phyloP scores from a whole-genome alignment of 257 asterid genomes.

The Ilex asprella region DNA sequence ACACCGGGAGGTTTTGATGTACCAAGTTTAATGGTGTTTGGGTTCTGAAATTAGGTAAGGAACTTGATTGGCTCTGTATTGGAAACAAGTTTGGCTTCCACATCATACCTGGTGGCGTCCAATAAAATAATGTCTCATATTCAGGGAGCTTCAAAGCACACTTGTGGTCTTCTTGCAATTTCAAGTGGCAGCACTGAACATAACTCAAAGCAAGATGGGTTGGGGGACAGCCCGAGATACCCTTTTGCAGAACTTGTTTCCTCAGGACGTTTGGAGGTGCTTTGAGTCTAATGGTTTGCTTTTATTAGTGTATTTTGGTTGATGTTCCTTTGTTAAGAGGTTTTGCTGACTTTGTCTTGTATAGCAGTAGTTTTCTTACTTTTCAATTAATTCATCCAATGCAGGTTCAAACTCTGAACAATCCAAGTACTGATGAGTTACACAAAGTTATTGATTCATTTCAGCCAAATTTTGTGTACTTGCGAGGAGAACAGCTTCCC shows the following conservation, averaged over 20 bases:
- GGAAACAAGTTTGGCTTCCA: too few relatives aligned
- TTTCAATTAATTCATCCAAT: slow-evolving; percentile 7
- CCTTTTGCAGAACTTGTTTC: slow-evolving; percentile 69
- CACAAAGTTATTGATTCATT: slow-evolving; percentile 54
- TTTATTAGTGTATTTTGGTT: neutral
- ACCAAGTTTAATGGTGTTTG: neutral
- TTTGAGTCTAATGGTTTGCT: neutral
- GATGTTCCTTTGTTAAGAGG: neutral
- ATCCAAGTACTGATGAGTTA: slow-evolving; percentile 67
- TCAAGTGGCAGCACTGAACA: slow-evolving; percentile 46
- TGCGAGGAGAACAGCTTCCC: slow-evolving; percentile 66
- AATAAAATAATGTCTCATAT: slow-evolving; percentile 52
- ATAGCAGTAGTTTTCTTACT: slow-evolving; percentile 1
- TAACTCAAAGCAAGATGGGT: slow-evolving; percentile 38
- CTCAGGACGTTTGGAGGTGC: slow-evolving; percentile 88
- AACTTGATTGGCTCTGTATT: neutral
- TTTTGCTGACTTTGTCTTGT: neutral
- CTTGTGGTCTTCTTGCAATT: slow-evolving; percentile 78
- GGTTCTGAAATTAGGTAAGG: neutral
- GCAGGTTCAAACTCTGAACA: slow-evolving; percentile 76
- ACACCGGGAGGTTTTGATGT: neutral
- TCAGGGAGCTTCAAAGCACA: slow-evolving; percentile 74
- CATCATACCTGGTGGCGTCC: neutral
- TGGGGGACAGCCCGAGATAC: slow-evolving; percentile 36
- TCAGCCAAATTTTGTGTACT: slow-evolving; percentile 77